phyloP scores from a whole-genome alignment of 495 filamentous ascomycete genomes.

The Penicillium coffeae region DNA sequence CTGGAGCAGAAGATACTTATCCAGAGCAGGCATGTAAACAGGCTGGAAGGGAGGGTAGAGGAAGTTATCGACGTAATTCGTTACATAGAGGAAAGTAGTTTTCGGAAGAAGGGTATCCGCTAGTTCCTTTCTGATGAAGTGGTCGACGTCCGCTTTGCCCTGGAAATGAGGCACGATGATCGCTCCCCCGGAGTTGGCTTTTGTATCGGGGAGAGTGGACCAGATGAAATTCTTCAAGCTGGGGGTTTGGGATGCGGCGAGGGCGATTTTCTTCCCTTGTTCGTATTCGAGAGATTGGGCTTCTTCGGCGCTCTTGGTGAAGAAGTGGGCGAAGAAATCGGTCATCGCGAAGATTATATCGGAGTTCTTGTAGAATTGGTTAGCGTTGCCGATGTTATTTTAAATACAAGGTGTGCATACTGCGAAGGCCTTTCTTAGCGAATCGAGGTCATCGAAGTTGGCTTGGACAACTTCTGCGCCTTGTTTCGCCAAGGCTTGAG shows the following conservation, averaged over 20 bases:
- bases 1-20: background rate
- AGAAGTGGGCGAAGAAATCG: conserved; percentile 41
- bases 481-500: conserved; percentile 30
- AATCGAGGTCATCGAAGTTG: conserved; percentile 37
- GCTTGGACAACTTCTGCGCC: conserved; percentile 45
- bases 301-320: background rate
- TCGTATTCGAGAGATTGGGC: conserved; percentile 7
- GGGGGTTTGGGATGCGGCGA: conserved; percentile 21
- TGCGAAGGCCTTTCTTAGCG: conserved; percentile 39
- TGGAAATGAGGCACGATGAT: conserved; percentile 27
- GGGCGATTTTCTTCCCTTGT: conserved; percentile 24
- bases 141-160: conserved; percentile 21
- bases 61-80: conserved; percentile 8
- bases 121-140: conserved; percentile 16
- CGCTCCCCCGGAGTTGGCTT: conserved; percentile 10
- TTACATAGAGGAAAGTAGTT: conserved; percentile 26
- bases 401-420: conserved; percentile 1
- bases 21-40: background rate
- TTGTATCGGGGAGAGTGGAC: conserved; percentile 22
- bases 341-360: conserved; percentile 49
- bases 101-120: conserved; percentile 17
- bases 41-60: background rate
- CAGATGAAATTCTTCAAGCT: conserved; percentile 26
- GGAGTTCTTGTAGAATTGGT: conserved; percentile 22
- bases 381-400: background rate